Conservation (phyloP, 495 filamentous ascomycete genomes). For the Aspergillus leporis region DNA sequence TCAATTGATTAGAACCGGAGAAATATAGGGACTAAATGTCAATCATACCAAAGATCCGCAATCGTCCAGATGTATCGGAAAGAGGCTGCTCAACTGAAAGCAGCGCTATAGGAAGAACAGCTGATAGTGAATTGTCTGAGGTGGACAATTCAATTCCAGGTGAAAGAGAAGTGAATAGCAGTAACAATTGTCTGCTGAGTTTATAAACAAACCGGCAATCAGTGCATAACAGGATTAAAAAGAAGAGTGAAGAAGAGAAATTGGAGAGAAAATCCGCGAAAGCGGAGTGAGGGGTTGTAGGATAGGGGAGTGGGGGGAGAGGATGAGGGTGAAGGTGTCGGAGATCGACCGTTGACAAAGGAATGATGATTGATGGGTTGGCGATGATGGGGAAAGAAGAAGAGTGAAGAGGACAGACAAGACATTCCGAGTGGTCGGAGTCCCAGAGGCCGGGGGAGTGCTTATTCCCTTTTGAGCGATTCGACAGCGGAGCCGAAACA, state of each 20-base stretch:
- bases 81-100: neutral
- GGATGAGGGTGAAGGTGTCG: conserved; percentile 18
- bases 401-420: conserved; percentile 32
- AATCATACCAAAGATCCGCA: conserved; percentile 2
- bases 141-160: conserved; percentile 16
- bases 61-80: neutral
- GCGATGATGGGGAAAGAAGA: conserved; percentile 14
- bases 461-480: conserved; percentile 15
- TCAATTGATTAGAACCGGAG: conserved; percentile 6
- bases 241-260: conserved; percentile 13
- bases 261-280: conserved; percentile 1
- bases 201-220: conserved; percentile 18
- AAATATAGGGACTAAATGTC: neutral
- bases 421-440: conserved; percentile 27
- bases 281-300: conserved; percentile 16
- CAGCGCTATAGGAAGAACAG: neutral
- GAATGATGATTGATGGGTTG: conserved; percentile 11
- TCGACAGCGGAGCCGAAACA: conserved; percentile 17
- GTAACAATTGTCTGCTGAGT: conserved; percentile 21
- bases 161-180: conserved; percentile 19
- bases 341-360: conserved; percentile 18
- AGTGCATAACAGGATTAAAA: conserved; percentile 20
- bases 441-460: conserved; percentile 8
- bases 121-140: neutral
- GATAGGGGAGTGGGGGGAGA: conserved; percentile 14